Base-by-base conservation (phyloP, 257 asterid species). In the Solanum virginianum region DNA sequence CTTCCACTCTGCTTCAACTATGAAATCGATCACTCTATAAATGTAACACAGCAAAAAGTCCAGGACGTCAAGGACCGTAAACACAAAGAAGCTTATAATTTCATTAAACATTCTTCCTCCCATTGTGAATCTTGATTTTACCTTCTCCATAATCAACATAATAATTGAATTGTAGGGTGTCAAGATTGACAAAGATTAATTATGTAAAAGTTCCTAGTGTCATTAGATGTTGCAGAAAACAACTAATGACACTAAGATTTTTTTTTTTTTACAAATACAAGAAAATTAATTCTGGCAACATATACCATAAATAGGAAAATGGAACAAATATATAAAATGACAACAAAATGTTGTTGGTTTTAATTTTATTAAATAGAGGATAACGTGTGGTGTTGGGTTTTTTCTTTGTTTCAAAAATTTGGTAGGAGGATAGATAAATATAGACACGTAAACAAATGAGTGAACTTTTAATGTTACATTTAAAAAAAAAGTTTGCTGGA, bases 1-100 rank as follows among this genome's bases (percentile, higher is more conserved):
- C 87, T 91, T 95, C 95, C 99, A 91, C 18, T 95, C 98, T 0
- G 98, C 94, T 66, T 97, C 99, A 6, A 95, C 81, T 63, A 89
- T 54, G 60, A 90, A 92, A 88, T 97, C 98, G 0, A 89, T 88
- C 1, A 91, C 83, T 60, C 85, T 91, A 92, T 88, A 97, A 0
- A 88, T 83, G 54, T 97, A 91, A 81, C 98, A 97, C 0, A 96
- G 86, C 1, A 91, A 3, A 82, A 93, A 85, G 85, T 96, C 99
- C 22, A 93, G 72, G 16, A 93, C 7, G 90, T 96, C 99, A 0
- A 96, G 87, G 0, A 90, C 1, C 0, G 85, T 83, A 86, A 96
- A 96, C 1, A 93, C 88, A 0, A 93, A 7, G 72, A 96, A 86
- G 65, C 99, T 96, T 26, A 90, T 2, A 10, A 91, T 49, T 18